Base-by-base conservation (phyloP, 192 early-diverging fungal genomes). In the Lobosporangium transversale region DNA sequence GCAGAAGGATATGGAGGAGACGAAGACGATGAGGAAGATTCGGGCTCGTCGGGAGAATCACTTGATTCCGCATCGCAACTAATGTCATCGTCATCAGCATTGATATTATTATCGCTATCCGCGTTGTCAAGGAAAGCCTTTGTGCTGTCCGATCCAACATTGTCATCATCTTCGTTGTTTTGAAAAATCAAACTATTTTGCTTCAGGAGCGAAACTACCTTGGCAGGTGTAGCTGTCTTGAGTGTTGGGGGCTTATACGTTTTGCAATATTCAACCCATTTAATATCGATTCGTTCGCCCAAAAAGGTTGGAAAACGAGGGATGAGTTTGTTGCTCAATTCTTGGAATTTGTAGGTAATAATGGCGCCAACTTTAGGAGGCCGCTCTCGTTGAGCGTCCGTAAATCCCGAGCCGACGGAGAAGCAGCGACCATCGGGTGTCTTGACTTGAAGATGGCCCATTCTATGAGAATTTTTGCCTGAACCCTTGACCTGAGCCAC, bases 341-440 rank as follows among this genome's bases (percentile, higher is more conserved):
- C 84, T 44, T 85, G 84, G 24, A 73, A 84, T 51, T 66, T 74
- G 66, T 84, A 85, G 17, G 67, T 80, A 61, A 85, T 83, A 27
- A 85, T 31, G 9, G 74, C 40, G 11, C 82, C 83, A 31, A 83
- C 44, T 47, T 81, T 70, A 9, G 90, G 91, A 20, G 90, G 90
- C 11, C 85, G 79, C 5, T 51, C 58, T 20, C 91, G 64, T 18
- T 89, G 82, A 8, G 66, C 71, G 52, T 91, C 91, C 23, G 79
- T 81, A 45, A 93, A 84, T 51, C 91, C 91, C 17, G 89, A 87
- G 0, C 89, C 91, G 37, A 93, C 84, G 44, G 84, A 87, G 53
- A 93, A 93, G 42, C 27, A 49, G 35, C 87, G 87, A 14, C 90
- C 91, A 35, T 79, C 81, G 6, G 82, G 88, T 80, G 92, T 90